phyloP scores from a whole-genome alignment of 306 rosid species.

The Quercus rubra region DNA sequence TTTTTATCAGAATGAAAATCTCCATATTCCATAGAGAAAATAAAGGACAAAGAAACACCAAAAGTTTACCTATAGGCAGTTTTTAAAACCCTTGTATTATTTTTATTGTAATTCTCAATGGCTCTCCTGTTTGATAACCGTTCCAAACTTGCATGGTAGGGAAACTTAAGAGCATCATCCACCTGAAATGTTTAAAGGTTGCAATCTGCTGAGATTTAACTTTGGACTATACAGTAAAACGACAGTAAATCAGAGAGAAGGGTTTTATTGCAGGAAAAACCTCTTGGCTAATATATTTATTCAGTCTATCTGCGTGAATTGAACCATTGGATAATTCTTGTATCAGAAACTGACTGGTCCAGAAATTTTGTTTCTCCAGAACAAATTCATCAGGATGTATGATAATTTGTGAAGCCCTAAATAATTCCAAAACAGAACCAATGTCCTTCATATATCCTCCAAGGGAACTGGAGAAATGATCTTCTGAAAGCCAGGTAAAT shows the following conservation, averaged over 20 bases:
- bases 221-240: neutral
- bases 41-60: neutral
- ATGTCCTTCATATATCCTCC: conserved; percentile 73
- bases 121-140: conserved; percentile 62
- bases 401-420: conserved; percentile 64
- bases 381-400: conserved; percentile 58
- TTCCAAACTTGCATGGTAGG: conserved; percentile 54
- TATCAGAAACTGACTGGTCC: conserved; percentile 59
- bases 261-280: conserved; percentile 28
- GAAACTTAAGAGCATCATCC: conserved; percentile 52
- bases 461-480: conserved; percentile 52
- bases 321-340: conserved; percentile 25
- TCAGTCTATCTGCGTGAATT: conserved; percentile 24
- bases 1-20: neutral
- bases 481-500: conserved; percentile 57
- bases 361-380: conserved; percentile 49
- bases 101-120: conserved; percentile 47
- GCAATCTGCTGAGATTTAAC: conserved; percentile 6
- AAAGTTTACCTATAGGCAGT: conserved; percentile 55
- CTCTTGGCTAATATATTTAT: conserved; percentile 46
- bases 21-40: neutral
- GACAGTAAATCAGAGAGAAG: neutral
- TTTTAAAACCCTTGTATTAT: conserved; percentile 61
- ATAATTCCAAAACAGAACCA: conserved; percentile 58
- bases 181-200: conserved; percentile 41